Evolutionary conservation across 306 rosid genomes (phyloP).

Genomic region (Vigna hirtella): DNA sequence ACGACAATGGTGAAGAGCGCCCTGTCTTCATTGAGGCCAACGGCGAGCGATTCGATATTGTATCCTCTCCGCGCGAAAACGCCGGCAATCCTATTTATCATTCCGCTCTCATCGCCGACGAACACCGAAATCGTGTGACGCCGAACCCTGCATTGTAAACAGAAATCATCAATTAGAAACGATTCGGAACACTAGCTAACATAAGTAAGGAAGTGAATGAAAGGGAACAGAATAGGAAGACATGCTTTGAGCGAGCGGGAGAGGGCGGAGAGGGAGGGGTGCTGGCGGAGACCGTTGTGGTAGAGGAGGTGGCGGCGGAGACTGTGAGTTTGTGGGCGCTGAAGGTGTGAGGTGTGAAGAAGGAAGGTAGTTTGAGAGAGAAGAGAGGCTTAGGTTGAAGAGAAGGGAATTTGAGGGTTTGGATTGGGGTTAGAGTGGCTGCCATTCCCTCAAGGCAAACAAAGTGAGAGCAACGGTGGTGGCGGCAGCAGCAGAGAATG

Average conservation of each 20-base stretch:
- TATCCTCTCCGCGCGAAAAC: constrained; percentile 85
- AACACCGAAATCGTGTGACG: constrained; percentile 84
- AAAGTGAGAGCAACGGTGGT: not conserved
- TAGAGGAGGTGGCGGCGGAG: constrained; percentile 45
- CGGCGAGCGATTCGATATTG: constrained; percentile 85
- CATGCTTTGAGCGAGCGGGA: constrained; percentile 54
- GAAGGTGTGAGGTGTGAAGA: constrained; percentile 9
- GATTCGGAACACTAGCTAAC: not conserved
- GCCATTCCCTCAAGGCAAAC: constrained; percentile 51
- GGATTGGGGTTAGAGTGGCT: constrained; percentile 42
- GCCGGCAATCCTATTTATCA: constrained; percentile 84
- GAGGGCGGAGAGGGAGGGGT: constrained; percentile 49
- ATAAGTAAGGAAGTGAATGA: not conserved
- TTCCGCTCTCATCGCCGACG: constrained; percentile 89
- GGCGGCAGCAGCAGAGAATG: not conserved
- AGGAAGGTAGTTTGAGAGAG: constrained; percentile 33
- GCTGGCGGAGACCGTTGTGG: constrained; percentile 37
- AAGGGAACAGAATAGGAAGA: not conserved
- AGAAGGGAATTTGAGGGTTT: constrained; percentile 15
- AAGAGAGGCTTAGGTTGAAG: constrained; percentile 20
- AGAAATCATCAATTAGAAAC: not conserved
- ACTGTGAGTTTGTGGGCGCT: constrained; percentile 49
- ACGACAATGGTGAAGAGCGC: constrained; percentile 86
- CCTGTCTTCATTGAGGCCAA: constrained; percentile 77
- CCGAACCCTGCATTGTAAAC: constrained; percentile 54